These are phyloP conservation scores for Alternaria sp. DNA, from an alignment of 2,329 filamentous ascomycete species.

Conservation along the genomic window DNA sequence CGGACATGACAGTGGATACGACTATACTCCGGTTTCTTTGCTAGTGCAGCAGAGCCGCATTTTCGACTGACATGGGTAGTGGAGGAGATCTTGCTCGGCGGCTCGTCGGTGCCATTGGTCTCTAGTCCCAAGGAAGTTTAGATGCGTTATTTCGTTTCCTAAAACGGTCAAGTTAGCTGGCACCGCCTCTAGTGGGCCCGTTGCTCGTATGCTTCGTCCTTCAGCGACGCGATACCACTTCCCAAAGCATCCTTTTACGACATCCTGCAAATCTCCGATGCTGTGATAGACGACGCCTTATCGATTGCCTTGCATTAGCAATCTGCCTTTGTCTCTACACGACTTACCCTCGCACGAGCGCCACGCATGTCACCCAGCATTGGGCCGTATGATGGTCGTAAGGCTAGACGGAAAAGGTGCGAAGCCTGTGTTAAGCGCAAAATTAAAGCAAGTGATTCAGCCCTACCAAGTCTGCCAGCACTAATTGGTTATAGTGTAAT, in stretches of 20 bases:
- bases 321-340: background rate
- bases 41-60: background rate
- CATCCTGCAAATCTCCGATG: background rate
- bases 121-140: constrained; percentile 13
- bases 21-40: background rate
- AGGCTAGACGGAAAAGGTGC: constrained; percentile 33
- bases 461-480: background rate
- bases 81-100: background rate
- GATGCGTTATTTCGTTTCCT: constrained; percentile 27
- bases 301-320: background rate
- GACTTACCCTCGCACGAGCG: background rate
- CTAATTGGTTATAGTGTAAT: constrained; percentile 23
- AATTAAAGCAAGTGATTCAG: constrained; percentile 25
- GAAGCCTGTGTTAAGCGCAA: constrained; percentile 33
- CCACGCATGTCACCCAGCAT: constrained; percentile 18
- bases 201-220: background rate
- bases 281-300: background rate
- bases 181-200: background rate
- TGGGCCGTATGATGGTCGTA: constrained; percentile 40
- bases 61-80: background rate
- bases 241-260: background rate
- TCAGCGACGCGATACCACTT: background rate
- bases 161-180: constrained; percentile 12
- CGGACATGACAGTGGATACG: background rate
- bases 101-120: background rate